Evolutionary conservation across 768 basidiomycete species (phyloP).

Genomic region (Auriscalpium orientale): DNA sequence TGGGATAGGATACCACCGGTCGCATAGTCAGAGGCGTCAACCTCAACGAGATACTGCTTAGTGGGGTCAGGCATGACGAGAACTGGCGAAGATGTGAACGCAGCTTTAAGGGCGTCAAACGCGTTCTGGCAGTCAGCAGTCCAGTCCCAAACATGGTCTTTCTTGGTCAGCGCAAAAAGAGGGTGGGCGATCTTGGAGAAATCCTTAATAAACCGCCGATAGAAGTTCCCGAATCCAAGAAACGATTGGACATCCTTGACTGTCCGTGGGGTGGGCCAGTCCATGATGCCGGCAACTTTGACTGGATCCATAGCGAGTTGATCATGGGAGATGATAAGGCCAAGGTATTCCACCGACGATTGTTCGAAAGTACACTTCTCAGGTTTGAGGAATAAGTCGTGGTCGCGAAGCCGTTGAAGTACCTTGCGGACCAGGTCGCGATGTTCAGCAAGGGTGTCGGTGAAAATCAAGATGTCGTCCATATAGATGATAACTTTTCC

Average conservation of each 20-base stretch:
- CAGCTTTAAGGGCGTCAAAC: slow-evolving; percentile 22
- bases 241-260: slow-evolving; percentile 26
- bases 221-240: slow-evolving; percentile 34
- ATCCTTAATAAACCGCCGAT: slow-evolving; percentile 23
- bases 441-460: slow-evolving; percentile 11
- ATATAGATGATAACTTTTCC: slow-evolving; percentile 24
- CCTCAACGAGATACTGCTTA: slow-evolving; percentile 11
- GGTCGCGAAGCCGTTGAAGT: slow-evolving; percentile 13
- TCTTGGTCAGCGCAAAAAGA: slow-evolving; percentile 21
- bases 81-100: slow-evolving; percentile 11
- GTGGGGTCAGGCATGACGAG: slow-evolving; percentile 3
- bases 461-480: slow-evolving; percentile 28
- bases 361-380: slow-evolving; percentile 16
- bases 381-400: slow-evolving; percentile 17
- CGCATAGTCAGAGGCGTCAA: slow-evolving; percentile 20
- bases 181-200: slow-evolving; percentile 26
- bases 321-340: slow-evolving; percentile 15
- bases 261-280: slow-evolving; percentile 30
- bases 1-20: slow-evolving; percentile 24
- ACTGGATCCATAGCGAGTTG: slow-evolving; percentile 22
- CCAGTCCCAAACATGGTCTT: slow-evolving; percentile 18
- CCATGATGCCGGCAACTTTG: slow-evolving; percentile 29
- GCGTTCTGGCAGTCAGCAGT: slow-evolving; percentile 16
- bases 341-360: slow-evolving; percentile 14
- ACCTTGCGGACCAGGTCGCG: slow-evolving; percentile 8